Conservation (phyloP, 139 green algal species). For the Axilococcus clingmanii region DNA sequence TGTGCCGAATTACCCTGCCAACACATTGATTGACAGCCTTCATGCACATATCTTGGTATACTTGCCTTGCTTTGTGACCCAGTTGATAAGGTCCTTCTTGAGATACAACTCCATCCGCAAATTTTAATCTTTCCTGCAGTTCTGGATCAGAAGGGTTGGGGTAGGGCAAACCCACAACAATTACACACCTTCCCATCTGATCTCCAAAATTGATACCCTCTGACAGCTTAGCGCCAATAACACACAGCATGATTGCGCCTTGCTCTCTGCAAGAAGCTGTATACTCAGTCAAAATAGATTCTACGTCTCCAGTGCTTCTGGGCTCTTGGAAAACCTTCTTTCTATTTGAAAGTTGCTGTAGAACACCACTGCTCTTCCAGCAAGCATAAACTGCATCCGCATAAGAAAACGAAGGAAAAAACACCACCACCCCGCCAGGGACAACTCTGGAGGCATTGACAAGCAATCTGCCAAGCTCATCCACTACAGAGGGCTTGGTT, state of each 20-base stretch:
- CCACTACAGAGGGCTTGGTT: conserved; percentile 26
- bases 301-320: conserved; percentile 41
- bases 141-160: conserved; percentile 84
- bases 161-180: conserved; percentile 92
- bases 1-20: conserved; percentile 74
- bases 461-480: conserved; percentile 64
- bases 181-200: conserved; percentile 82
- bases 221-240: conserved; percentile 90
- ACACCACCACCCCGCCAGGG: conserved; percentile 71
- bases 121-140: conserved; percentile 72
- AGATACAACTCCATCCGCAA: conserved; percentile 9
- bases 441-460: conserved; percentile 45
- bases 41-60: conserved; percentile 81
- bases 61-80: conserved; percentile 28
- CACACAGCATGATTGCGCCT: conserved; percentile 82
- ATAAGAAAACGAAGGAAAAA: conserved; percentile 86
- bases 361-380: conserved; percentile 49
- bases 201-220: conserved; percentile 99
- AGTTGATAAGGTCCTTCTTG: background rate
- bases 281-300: conserved; percentile 58
- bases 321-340: conserved; percentile 67
- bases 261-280: background rate
- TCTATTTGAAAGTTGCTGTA: conserved; percentile 32
- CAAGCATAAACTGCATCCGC: conserved; percentile 30
- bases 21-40: conserved; percentile 95